Base-by-base conservation (phyloP, 2,329 filamentous ascomycete genomes). In the Coniochaeta sp. region DNA sequence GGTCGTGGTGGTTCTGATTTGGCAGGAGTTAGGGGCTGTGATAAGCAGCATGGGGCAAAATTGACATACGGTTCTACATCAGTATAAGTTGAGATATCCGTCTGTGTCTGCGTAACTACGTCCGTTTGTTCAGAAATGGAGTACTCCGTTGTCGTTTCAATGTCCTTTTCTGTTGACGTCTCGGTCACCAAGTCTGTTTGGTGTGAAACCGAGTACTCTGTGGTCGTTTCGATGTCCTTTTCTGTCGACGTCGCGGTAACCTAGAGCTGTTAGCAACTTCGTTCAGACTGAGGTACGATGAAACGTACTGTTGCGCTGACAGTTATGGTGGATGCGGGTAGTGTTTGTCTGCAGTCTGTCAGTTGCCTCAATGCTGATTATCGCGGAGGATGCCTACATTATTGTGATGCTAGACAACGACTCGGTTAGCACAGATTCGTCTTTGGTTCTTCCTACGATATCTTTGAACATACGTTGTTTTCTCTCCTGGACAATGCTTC, bases 1-100 rank as follows among this genome's bases (percentile, higher is more conserved):
- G 24, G 62, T 64, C 9, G 60, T 61, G 24, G 22, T 52, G 3
- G 47, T 28, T 4, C 47, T 52, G 12, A 8, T 24, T 26, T 28
- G 14, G 12, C 47, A 52, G 7, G 22, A 30, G 42, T 47, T 22
- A 47, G 19, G 42, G 34, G 3, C 40, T 10, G 19, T 47, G 5
- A 24, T 16, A 22, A 47, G 38, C 16, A 47, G 4, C 22, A 24
- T 12, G 24, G 16, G 26, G 22, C 22, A 30, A 30, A 22, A n/a
- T 52, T 5, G 9, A 30, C 47, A 17, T 52, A 52, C 47, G 22
- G 22, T 24, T 56, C 54, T n/a, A 34, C 30, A 28, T 56, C 54
- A 28, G 32, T 56, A 10, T 38, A 34, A 38, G 54, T 56, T 12
- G 54, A 56, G 3, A 56, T 16, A 36, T 56, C 54, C 16, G 54